phyloP scores from a whole-genome alignment of 176 grass and related monocot genomes.

The Bothriochloa decipiens region DNA sequence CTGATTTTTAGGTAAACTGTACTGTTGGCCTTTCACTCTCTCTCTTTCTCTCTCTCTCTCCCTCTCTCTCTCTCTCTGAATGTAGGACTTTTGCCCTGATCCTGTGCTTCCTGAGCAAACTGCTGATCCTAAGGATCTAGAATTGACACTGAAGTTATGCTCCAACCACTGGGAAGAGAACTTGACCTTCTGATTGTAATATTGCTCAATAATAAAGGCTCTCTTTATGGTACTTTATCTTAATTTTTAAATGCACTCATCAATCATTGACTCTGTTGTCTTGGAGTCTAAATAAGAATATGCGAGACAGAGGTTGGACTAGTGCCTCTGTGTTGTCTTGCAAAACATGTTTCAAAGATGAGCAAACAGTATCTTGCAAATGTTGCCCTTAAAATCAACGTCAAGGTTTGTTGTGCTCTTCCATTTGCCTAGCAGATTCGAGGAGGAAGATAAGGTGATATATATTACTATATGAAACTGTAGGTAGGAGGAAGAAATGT shows the following conservation, averaged over 20 bases:
- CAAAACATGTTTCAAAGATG: slow-evolving; percentile 81
- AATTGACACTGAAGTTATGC: slow-evolving; percentile 57
- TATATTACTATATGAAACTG: no score
- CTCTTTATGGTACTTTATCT: slow-evolving; percentile 59
- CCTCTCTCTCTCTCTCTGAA: not conserved
- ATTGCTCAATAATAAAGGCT: slow-evolving; percentile 70
- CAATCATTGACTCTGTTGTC: no score
- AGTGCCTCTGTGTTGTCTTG: slow-evolving; percentile 85
- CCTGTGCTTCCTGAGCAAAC: slow-evolving; percentile 59
- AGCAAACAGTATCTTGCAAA: slow-evolving; percentile 74
- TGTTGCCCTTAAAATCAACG: no score
- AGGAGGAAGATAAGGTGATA: no score
- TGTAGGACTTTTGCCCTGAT: slow-evolving; percentile 62
- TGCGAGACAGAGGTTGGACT: slow-evolving; percentile 50
- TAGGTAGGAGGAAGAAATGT: no score
- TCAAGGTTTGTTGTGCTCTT: no score
- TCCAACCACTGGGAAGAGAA: slow-evolving; percentile 55
- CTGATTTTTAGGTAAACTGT: not conserved
- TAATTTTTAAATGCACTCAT: not conserved
- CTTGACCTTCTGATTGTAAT: slow-evolving; percentile 84
- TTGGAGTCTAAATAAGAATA: no score
- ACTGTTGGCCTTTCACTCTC: not conserved
- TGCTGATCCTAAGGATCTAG: slow-evolving; percentile 60
- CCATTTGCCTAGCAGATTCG: no score
- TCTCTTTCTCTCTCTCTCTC: not conserved